Evolutionary conservation across 495 filamentous ascomycete species (phyloP), one percentile per base, ranked within the genome.

Genomic region (Aspergillus nidulans): DNA sequence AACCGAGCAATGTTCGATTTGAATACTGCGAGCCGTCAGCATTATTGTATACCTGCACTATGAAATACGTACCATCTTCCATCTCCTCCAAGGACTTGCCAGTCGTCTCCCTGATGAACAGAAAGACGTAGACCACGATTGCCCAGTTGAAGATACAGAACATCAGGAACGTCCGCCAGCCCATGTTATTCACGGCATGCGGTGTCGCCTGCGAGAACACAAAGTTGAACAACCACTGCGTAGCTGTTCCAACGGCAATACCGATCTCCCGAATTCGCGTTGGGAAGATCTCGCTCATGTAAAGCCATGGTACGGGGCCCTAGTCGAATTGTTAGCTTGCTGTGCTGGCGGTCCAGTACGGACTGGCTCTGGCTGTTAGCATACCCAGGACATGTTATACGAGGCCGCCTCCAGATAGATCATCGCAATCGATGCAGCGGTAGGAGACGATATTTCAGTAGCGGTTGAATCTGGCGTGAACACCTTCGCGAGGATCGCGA

Each of bases 151-250:
- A 62, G 23, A 65, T 49, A 13, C 53, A 58, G 46, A 66, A 77
- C 52, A 79, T 55, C 26, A 77, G 40, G 46, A 77, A 77, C 8
- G 72, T 77, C n/a, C 67, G 64, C 69, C 68, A 72, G 1, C 74
- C 72, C 32, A 76, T 58, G n/a, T 67, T 71, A 21, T 63, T 62
- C 34, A 76, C 69, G 56, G 69, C 71, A 36, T 76, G 71, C 2
- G 72, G 75, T 0, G 75, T 80, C 0, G 71, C 74, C 3, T 72
- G 65, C 3, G 75, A 75, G 65, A 81, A 76, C 2, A 80, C 63
- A 55, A 80, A 80, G 44, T 76, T 78, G 48, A 74, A 78, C 1
- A 78, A 60, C 79, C 77, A 81, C 42, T 81, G 76, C 0, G 71
- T 69, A n/a, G 73, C 70, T 1, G 69, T 68, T 3, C 71, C 63